Percentiles rank a stretch among this genome's conserved stretches.
These are phyloP conservation scores for Metschnikowia picachoensis DNA, from an alignment of 805 yeast species.

Conservation along the genomic window DNA sequence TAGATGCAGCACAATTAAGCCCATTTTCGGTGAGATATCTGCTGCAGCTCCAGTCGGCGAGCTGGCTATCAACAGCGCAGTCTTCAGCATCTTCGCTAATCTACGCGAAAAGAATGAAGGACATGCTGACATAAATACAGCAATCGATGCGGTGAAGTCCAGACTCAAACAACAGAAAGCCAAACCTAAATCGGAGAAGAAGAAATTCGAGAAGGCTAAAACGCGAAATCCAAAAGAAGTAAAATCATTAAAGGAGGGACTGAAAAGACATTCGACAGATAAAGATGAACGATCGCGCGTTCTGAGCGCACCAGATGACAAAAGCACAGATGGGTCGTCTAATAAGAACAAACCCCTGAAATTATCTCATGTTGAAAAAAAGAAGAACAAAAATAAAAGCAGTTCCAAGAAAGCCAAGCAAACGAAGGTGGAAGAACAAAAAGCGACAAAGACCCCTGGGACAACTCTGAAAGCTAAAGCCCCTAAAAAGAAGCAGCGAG, in stretches of 20 bases:
- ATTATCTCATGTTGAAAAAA: too few relatives aligned
- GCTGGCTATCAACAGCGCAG: background rate
- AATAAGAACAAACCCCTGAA: too few relatives aligned
- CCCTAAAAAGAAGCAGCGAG: too few relatives aligned
- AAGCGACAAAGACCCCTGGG: too few relatives aligned
- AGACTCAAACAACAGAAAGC: background rate
- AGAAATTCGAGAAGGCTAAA: background rate
- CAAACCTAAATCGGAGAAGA: background rate
- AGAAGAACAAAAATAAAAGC: too few relatives aligned
- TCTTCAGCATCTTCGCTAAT: conserved; percentile 4
- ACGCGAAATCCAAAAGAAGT: conserved; percentile 8
- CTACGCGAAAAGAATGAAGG: conserved; percentile 4
- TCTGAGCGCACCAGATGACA: too few relatives aligned
- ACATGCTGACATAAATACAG: conserved; percentile 4
- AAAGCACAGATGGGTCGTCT: too few relatives aligned
- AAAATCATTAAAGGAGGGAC: background rate
- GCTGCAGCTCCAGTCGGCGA: conserved; percentile 1
- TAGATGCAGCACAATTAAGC: conserved; percentile 12
- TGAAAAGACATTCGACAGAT: too few relatives aligned
- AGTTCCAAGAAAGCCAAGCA: too few relatives aligned
- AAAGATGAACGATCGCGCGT: too few relatives aligned
- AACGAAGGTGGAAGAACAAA: too few relatives aligned
- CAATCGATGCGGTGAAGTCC: background rate
- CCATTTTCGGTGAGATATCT: conserved; percentile 14
- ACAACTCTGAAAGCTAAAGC: too few relatives aligned